Percentiles rank a stretch among this genome's conserved stretches.
These are phyloP conservation scores for Nicotiana otophora DNA, from an alignment of 257 asterid species.

Conservation along the genomic window DNA sequence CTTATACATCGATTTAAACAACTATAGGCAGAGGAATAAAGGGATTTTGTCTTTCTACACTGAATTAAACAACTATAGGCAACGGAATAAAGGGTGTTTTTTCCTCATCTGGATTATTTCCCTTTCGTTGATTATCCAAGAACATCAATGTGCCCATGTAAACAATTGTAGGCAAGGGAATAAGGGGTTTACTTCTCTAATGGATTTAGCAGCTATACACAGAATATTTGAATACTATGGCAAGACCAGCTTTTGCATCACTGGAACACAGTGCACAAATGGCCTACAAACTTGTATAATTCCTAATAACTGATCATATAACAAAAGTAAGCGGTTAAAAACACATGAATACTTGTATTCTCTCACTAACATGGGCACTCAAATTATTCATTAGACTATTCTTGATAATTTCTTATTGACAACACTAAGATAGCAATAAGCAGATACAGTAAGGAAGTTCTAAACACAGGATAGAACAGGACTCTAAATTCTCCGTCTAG, in stretches of 20 bases:
- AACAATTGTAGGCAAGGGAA: background rate
- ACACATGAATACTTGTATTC: background rate
- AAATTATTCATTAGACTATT: slow-evolving; percentile 9
- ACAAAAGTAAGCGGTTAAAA: background rate
- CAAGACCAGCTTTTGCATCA: background rate
- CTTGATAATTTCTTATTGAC: slow-evolving; percentile 6
- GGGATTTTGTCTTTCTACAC: too few relatives aligned
- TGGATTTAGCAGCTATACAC: background rate
- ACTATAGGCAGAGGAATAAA: too few relatives aligned
- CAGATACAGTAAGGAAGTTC: slow-evolving; percentile 17
- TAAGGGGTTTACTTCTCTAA: background rate
- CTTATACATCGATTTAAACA: too few relatives aligned
- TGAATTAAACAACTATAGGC: background rate
- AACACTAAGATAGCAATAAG: slow-evolving; percentile 8
- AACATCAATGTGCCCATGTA: background rate
- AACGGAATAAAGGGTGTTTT: background rate
- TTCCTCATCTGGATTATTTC: background rate
- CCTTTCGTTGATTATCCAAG: background rate
- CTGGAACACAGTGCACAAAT: background rate
- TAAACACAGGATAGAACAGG: slow-evolving; percentile 11
- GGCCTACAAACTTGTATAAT: background rate
- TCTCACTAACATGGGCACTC: slow-evolving; percentile 3
- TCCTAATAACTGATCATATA: background rate
- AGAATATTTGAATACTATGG: background rate
- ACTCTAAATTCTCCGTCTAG: slow-evolving; percentile 7